Evolutionary conservation across 768 basidiomycete genomes (phyloP), one percentile per base, ranked within the genome.

Genomic region (Dioszegia crocea): DNA sequence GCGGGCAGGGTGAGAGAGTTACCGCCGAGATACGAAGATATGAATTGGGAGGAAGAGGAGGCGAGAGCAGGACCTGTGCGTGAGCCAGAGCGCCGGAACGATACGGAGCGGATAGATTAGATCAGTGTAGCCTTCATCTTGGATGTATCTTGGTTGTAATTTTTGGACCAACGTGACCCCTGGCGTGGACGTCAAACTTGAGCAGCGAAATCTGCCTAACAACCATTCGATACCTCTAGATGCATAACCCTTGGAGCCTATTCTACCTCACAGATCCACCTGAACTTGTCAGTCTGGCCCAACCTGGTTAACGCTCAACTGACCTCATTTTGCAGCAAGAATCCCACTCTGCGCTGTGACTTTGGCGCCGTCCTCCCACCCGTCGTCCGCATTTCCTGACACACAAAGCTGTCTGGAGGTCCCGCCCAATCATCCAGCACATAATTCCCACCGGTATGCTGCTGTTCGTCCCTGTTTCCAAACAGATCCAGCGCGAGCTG

Each of bases 391-490:
- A 80, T 80, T 76, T 99, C 96, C 79, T 98, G 96, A 71, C 96
- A 99, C 5, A 97, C 93, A 77, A 96, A 99, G 63, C 88, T 91
- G 74, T 97, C 93, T 0, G 96, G 96, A 4, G 96, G 91, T 26
- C 90, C 89, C 55, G 91, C 88, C 93, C 93, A 98, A 72, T 96
- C 91, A 45, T 92, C 89, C 52, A 98, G 76, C 0, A 89, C 82
- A 77, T 97, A 94, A 76, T 88, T 91, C 41, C 73, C 75, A 14
- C 52, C 66, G 36, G 17, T 31, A 45, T 62, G 58, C 39, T 67
- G 72, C 40, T 80, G 81, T 47, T 89, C 86, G 23, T 85, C 85
- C 39, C 84, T 82, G 10, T 80, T 79, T 0, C 93, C 94, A 68
- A 97, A 98, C 66, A 99, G 78, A 77, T 97, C 93, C 44, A 89